These are phyloP conservation scores for Backusella sp. DNA, from an alignment of 192 early-diverging fungal genomes.

Conservation along the genomic window DNA sequence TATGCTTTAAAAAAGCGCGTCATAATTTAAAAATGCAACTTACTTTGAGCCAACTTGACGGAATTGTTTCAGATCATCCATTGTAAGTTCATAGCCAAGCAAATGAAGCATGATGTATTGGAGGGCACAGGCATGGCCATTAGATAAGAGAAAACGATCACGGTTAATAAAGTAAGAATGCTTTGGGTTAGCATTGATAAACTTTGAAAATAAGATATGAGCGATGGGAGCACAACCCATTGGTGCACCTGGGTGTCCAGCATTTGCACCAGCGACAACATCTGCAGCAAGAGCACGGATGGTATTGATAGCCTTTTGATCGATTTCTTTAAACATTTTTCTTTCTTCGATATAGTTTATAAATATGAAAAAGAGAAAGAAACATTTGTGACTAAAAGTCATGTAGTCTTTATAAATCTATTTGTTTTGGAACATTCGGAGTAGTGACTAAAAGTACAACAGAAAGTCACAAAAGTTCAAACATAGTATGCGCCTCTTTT, in stretches of 20 bases:
- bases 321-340: conserved; percentile 45
- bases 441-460: neutral
- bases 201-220: conserved; percentile 83
- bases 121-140: conserved; percentile 93
- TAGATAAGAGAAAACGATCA: conserved; percentile 97
- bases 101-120: conserved; percentile 92
- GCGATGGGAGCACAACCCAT: conserved; percentile 98
- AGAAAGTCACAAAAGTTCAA: neutral
- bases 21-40: conserved; percentile 24
- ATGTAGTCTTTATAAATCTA: neutral
- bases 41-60: conserved; percentile 80
- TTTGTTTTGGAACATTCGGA: neutral
- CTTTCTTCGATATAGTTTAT: conserved; percentile 7
- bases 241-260: conserved; percentile 96
- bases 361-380: conserved; percentile 10
- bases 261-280: conserved; percentile 83
- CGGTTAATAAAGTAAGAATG: conserved; percentile 92
- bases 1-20: neutral
- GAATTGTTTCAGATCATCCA: conserved; percentile 92
- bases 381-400: neutral
- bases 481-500: neutral
- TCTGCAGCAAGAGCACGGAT: conserved; percentile 89
- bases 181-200: conserved; percentile 82
- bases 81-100: conserved; percentile 79
- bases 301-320: conserved; percentile 75